Evolutionary conservation across 495 filamentous ascomycete genomes (phyloP), one percentile per base, ranked within the genome.

Genomic region (Hypoxylon cercidicola): DNA sequence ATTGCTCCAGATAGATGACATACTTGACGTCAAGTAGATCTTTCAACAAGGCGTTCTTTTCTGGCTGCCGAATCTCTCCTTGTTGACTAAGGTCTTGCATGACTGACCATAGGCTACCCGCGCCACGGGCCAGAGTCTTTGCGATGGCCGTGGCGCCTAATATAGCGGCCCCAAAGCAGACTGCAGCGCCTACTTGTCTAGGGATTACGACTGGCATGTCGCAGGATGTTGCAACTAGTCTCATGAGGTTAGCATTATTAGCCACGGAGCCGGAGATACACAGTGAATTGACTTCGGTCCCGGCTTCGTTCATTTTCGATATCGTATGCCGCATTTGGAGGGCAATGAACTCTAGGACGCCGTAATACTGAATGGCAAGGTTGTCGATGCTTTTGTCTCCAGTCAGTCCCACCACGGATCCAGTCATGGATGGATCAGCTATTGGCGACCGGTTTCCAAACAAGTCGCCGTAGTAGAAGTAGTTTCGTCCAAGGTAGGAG

Each of bases 191-290:
- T 51, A 92, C 88, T 60, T 93, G 93, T 51, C 84, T 81, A 5
- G 91, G 90, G 51, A 92, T 92, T 8, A 90, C 72, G n/a, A 94
- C 91, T 5, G 90, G 90, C 84, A 91, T 90, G 34, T 84, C 82
- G 68, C 90, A 93, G 6, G 87, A 89, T 4, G 89, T 88, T 2
- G 91, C 89, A 60, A 93, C 88, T 16, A 93, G 84, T 11, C 81
- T 71, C 78, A 93, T 90, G 23, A 94, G 74, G 23, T 93, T 85
- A 15, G 85, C 81, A 70, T 94, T 94, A 71, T 93, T 90, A 77
- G 91, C 93, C 66, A 92, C 90, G 3, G 87, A 89, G 47, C 90
- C 90, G 19, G 88, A 91, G 90, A 94, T 93, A 79, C 93, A 94
- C 66, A 94, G 91, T 16, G 87, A 90, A 28, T 79, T 84, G 74